Base-by-base conservation (phyloP, 2,329 filamentous ascomycete genomes). In the Arthrobotrys entomopaga region DNA sequence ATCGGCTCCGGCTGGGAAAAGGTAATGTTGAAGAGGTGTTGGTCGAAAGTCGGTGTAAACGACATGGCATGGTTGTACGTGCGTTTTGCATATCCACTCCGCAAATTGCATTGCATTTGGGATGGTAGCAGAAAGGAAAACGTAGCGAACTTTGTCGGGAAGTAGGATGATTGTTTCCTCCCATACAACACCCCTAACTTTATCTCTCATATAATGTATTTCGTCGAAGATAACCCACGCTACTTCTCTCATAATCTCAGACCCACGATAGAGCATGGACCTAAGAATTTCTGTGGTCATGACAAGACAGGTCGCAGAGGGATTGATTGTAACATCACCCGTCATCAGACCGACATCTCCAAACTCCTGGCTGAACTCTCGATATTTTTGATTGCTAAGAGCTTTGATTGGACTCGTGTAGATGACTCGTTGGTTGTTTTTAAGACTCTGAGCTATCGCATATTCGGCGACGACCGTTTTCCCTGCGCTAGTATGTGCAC, bases 231-330 rank as follows among this genome's bases (percentile, higher is more conserved):
- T 85, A 1, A 99, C 96, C 95, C 95, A 99, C 13, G 91, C 93
- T 1, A 99, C 96, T 84, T 99, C 95, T 78, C 95, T 92, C 94
- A 99, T 99, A 77, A 99, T 98, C 83, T 99, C 95, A 0, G 95
- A 98, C 73, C 95, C 95, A 78, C 95, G 88, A 82, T 99, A 99
- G 83, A 99, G 82, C 95, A 99, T 99, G 16, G 94, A 98, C 56
- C 95, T 90, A 80, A 99, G 83, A 92, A 99, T 99, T 84, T 99
- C 95, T 0, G 95, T 99, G 0, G 95, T 99, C 95, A 99, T 99
- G 79, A 99, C 95, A 70, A 99, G 85, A 81, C 95, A 99, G 73
- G 93, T 98, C 13, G 95, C 95, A 2, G 95, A 98, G 2, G 96
- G 96, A 81, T 99, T 99, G 82, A 99, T 99, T 22, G 95, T 99